Percentiles rank a stretch among this genome's conserved stretches.
Evolutionary conservation across 2,329 filamentous ascomycete species (phyloP).

Genomic region (Akanthomyces lecanii): DNA sequence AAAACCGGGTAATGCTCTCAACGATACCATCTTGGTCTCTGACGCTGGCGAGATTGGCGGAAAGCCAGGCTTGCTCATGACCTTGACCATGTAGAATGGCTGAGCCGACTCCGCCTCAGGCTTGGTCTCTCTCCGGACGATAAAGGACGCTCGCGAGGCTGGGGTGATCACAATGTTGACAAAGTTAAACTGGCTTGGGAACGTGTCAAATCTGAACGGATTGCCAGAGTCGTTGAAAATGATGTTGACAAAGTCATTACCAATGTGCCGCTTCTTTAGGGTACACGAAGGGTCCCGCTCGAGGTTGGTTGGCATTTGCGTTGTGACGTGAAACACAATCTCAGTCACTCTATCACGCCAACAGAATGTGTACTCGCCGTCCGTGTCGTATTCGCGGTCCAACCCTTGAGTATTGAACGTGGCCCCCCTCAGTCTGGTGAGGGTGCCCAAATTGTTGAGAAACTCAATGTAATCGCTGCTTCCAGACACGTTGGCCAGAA

Average conservation of each 20-base stretch:
- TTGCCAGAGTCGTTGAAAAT: constrained; percentile 96
- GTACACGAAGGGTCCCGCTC: constrained; percentile 71
- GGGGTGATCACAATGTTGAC: constrained; percentile 96
- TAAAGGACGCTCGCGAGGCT: constrained; percentile 72
- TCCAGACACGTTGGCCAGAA: constrained; percentile 80
- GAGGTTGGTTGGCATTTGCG: constrained; percentile 90
- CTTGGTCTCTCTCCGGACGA: constrained; percentile 53
- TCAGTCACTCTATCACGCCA: constrained; percentile 96
- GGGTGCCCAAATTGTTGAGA: constrained; percentile 72
- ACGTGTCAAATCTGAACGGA: constrained; percentile 84
- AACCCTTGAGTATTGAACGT: constrained; percentile 92
- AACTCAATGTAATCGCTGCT: constrained; percentile 87
- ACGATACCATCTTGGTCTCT: constrained; percentile 82
- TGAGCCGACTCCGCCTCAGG: constrained; percentile 35
- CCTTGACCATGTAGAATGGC: constrained; percentile 81
- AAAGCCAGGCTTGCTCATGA: constrained; percentile 83
- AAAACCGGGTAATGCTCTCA: constrained; percentile 76
- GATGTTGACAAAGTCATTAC: constrained; percentile 97
- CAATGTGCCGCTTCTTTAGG: constrained; percentile 90
- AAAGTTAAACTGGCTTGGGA: constrained; percentile 92
- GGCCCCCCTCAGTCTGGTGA: constrained; percentile 75
- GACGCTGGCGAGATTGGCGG: constrained; percentile 88
- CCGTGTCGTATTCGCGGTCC: constrained; percentile 69
- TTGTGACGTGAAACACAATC: constrained; percentile 92
- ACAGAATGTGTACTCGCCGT: constrained; percentile 85